Evolutionary conservation across 1,139 yeast genomes (phyloP).

Genomic region (Scheffersomyces insectosa): DNA sequence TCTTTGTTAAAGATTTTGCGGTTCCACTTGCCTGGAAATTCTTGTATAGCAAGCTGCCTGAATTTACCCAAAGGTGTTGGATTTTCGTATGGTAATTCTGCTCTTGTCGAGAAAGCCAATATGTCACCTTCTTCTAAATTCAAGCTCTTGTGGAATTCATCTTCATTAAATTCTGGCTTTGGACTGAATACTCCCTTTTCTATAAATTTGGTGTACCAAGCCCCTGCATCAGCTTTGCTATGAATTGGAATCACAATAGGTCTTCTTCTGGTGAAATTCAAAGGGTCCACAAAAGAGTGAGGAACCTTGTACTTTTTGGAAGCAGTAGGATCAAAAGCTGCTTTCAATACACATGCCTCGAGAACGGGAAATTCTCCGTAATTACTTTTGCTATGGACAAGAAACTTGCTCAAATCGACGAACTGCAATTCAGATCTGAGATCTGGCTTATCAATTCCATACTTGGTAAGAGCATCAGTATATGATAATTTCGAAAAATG

Average conservation of each 20-base stretch:
- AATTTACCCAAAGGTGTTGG: constrained; percentile 93
- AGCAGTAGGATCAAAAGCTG: constrained; percentile 37
- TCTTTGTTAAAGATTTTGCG: constrained; percentile 30
- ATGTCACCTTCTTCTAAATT: constrained; percentile 67
- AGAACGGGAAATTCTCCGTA: constrained; percentile 57
- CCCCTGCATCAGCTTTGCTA: constrained; percentile 29
- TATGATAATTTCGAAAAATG: constrained; percentile 56
- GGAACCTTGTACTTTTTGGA: constrained; percentile 36
- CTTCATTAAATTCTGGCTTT: constrained; percentile 16
- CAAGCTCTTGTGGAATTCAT: constrained; percentile 30
- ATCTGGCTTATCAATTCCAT: constrained; percentile 96
- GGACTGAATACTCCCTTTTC: constrained; percentile 29
- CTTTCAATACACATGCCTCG: constrained; percentile 67
- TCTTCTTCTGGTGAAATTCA: constrained; percentile 55
- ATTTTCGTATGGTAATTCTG: constrained; percentile 72
- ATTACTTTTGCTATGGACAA: constrained; percentile 31
- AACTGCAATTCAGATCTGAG: constrained; percentile 63
- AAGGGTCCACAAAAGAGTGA: constrained; percentile 36
- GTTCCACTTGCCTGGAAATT: constrained; percentile 53
- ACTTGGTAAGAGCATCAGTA: constrained; percentile 64
- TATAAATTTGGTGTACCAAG: constrained; percentile 45
- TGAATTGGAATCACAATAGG: constrained; percentile 60
- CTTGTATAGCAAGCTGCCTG: constrained; percentile 68
- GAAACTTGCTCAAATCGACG: constrained; percentile 44
- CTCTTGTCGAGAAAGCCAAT: constrained; percentile 72